Conservation (phyloP, 345 rosid genomes). For the Linum usitatissimum region DNA sequence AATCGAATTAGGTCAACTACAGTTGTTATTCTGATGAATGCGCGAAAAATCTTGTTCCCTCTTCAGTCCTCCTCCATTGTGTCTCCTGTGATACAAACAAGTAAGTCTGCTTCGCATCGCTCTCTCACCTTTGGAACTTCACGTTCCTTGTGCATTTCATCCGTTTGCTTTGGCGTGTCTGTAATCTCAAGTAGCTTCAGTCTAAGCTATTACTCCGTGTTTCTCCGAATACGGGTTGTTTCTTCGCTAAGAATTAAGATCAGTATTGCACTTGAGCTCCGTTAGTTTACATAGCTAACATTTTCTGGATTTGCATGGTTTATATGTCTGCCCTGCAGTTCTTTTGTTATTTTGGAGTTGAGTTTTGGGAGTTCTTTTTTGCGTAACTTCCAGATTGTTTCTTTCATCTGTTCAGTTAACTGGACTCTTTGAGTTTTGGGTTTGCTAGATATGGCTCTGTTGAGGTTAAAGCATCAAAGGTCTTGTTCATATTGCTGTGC, state of each 20-base stretch:
- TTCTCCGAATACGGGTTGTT: neutral
- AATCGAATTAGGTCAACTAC: neutral
- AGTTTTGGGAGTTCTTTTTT: neutral
- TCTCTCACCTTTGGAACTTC: neutral
- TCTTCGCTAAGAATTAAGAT: neutral
- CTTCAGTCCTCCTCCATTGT: neutral
- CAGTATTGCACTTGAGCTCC: neutral
- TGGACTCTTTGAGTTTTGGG: neutral
- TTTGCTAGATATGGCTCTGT: neutral
- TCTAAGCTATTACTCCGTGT: neutral
- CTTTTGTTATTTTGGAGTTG: neutral
- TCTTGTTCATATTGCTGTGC: too few species aligned
- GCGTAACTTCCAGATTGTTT: neutral
- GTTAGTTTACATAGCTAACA: neutral
- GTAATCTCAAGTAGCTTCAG: neutral
- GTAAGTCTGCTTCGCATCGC: neutral
- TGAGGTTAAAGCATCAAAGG: too few species aligned
- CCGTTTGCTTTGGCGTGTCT: neutral
- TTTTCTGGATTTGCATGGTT: neutral
- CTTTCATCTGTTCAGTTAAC: neutral
- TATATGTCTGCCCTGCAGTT: neutral
- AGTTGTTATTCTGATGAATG: neutral
- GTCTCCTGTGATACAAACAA: neutral
- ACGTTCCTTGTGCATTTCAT: neutral
- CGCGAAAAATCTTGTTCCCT: neutral